Conservation (phyloP, 495 filamentous ascomycete genomes). For the Diplogelasinospora grovesii region DNA sequence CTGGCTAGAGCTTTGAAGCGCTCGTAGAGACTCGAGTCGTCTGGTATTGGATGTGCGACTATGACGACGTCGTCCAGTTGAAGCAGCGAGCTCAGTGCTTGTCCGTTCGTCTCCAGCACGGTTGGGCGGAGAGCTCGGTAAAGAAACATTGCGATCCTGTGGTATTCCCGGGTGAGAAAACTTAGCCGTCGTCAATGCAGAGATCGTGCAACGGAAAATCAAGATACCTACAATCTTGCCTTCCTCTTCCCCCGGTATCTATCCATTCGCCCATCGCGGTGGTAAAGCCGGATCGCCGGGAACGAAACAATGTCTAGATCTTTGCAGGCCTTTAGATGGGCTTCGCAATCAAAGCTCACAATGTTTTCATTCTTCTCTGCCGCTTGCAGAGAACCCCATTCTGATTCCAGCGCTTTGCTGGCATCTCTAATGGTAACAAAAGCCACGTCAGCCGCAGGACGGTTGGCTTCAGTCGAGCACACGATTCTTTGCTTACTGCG, state of each 20-base stretch:
- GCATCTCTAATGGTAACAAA: slow-evolving; percentile 3
- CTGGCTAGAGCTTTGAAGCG: slow-evolving; percentile 20
- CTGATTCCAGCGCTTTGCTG: slow-evolving; percentile 12
- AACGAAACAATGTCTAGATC: slow-evolving; percentile 25
- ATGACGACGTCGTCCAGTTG: slow-evolving; percentile 16
- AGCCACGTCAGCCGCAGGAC: not conserved
- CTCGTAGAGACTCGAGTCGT: slow-evolving; percentile 14
- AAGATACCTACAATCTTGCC: slow-evolving; percentile 13
- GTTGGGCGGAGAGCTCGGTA: slow-evolving; percentile 18
- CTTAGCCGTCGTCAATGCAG: not conserved
- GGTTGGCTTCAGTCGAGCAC: not conserved
- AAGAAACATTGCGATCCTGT: slow-evolving; percentile 24
- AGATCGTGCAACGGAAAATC: not conserved
- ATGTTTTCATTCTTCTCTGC: slow-evolving; percentile 14
- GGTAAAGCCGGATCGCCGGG: slow-evolving; percentile 31
- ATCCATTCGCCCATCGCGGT: slow-evolving; percentile 18
- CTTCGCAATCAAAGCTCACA: slow-evolving; percentile 31
- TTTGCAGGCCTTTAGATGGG: slow-evolving; percentile 17
- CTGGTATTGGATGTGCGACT: slow-evolving; percentile 10
- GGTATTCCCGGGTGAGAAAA: not conserved
- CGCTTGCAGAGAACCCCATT: slow-evolving; percentile 16
- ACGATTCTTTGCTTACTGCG: slow-evolving; percentile 3
- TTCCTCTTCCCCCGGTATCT: slow-evolving; percentile 22
- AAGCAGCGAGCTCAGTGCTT: slow-evolving; percentile 5
- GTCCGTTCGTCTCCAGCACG: slow-evolving; percentile 21